phyloP scores from a whole-genome alignment of 345 rosid genomes.

The Aquilaria malaccensis region DNA sequence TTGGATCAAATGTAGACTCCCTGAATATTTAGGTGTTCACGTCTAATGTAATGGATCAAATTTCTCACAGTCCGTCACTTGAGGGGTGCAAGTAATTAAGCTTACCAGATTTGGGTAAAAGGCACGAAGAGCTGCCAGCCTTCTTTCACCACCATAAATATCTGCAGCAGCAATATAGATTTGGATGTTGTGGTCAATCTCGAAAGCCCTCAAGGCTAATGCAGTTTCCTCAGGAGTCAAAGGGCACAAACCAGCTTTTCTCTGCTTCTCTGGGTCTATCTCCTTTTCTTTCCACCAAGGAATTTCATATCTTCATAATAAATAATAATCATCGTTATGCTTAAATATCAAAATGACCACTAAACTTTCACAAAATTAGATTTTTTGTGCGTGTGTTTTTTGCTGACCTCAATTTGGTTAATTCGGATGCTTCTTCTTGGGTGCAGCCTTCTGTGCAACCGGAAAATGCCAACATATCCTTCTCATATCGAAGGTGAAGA shows the following conservation, averaged over 20 bases:
- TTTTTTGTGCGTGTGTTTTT: too few species aligned
- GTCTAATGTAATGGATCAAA: too few species aligned
- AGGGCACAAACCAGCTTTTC: slow-evolving; percentile 87
- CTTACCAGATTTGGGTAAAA: slow-evolving; percentile 77
- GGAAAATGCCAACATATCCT: slow-evolving; percentile 91
- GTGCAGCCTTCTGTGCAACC: slow-evolving; percentile 86
- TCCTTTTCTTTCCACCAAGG: slow-evolving; percentile 99
- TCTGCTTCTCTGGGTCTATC: slow-evolving; percentile 67
- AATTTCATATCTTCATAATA: slow-evolving; percentile 52
- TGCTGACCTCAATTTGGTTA: slow-evolving; percentile 61
- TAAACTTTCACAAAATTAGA: too few species aligned
- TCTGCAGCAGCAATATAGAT: slow-evolving; percentile 91
- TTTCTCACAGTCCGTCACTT: too few species aligned
- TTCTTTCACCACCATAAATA: slow-evolving; percentile 73
- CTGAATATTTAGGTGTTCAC: too few species aligned
- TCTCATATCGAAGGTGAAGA: slow-evolving; percentile 90
- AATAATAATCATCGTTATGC: background rate
- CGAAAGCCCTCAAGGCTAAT: slow-evolving; percentile 53
- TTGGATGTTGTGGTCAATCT: slow-evolving; percentile 63
- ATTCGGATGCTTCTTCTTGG: slow-evolving; percentile 52
- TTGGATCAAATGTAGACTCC: too few species aligned
- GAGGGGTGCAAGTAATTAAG: background rate
- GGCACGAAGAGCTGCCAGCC: slow-evolving; percentile 46
- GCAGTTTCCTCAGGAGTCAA: slow-evolving; percentile 96
- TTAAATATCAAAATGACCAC: too few species aligned